These are phyloP conservation scores for Reticulascus tulasneorum DNA, from an alignment of 2,329 filamentous ascomycete species.

Conservation along the genomic window DNA sequence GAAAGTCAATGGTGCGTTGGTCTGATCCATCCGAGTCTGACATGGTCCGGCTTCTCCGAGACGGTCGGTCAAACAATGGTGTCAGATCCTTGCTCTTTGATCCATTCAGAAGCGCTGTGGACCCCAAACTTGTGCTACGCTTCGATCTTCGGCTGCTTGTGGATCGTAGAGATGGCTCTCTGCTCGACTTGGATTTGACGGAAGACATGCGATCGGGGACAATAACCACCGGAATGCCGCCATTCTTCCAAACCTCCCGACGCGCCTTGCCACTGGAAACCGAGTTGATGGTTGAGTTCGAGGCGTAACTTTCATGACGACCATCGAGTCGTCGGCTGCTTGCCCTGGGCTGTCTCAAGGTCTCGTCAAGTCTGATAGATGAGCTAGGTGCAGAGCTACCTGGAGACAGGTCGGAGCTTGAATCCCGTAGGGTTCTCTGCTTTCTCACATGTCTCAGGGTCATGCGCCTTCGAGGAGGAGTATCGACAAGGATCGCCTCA, in stretches of 20 bases:
- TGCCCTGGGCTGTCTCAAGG: slow-evolving; percentile 22
- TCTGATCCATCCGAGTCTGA: slow-evolving; percentile 49
- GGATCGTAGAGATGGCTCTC: slow-evolving; percentile 54
- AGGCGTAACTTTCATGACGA: slow-evolving; percentile 45
- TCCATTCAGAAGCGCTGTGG: slow-evolving; percentile 38
- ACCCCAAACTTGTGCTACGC: slow-evolving; percentile 48
- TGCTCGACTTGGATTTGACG: slow-evolving; percentile 44
- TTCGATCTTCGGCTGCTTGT: slow-evolving; percentile 56
- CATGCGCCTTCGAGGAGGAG: slow-evolving; percentile 40
- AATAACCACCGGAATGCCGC: slow-evolving; percentile 59
- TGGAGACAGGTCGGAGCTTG: slow-evolving; percentile 35
- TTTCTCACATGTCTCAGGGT: slow-evolving; percentile 61
- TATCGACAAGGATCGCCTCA: slow-evolving; percentile 54
- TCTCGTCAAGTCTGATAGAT: slow-evolving; percentile 24
- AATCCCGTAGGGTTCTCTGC: slow-evolving; percentile 45
- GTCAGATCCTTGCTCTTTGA: slow-evolving; percentile 37
- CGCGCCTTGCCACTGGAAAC: slow-evolving; percentile 51
- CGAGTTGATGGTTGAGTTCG: slow-evolving; percentile 45
- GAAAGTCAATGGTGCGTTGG: slow-evolving; percentile 56
- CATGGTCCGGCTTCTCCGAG: slow-evolving; percentile 35
- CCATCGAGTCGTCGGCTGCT: slow-evolving; percentile 22
- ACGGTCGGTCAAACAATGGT: slow-evolving; percentile 38
- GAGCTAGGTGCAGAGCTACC: slow-evolving; percentile 40
- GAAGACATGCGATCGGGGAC: slow-evolving; percentile 57
- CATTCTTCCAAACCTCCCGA: slow-evolving; percentile 55